Conservation (phyloP, 2,329 filamentous ascomycete species). For the Plenodomus tracheiphilus region DNA sequence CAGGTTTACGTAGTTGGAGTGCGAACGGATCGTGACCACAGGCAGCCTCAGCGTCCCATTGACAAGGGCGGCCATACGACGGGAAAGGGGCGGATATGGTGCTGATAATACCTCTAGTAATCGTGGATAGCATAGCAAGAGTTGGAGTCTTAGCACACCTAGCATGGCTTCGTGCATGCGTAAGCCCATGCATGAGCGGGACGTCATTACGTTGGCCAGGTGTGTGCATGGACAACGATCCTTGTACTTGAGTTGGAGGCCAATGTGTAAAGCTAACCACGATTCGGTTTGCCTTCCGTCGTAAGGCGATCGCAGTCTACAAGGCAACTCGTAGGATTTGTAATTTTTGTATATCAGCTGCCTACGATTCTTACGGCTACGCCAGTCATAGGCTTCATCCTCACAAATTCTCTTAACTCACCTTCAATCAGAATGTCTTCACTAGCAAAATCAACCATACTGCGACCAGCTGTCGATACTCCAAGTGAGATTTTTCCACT, state of each 20-base stretch:
- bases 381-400: neutral
- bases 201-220: neutral
- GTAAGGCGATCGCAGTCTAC: neutral
- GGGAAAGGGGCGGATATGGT: neutral
- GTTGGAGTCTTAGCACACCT: neutral
- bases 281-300: neutral
- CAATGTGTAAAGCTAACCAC: neutral
- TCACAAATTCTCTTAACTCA: neutral
- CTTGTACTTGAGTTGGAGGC: neutral
- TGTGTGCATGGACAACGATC: neutral
- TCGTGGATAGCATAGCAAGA: neutral
- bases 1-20: too few relatives aligned
- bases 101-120: neutral
- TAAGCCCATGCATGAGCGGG: neutral
- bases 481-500: neutral
- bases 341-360: neutral
- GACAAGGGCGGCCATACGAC: neutral
- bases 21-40: too few relatives aligned
- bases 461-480: neutral
- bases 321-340: neutral
- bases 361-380: neutral
- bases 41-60: too few relatives aligned
- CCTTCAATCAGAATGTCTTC: neutral
- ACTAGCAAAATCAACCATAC: neutral
- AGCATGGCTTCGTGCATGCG: neutral